These are phyloP conservation scores for Hydrangea macrophylla DNA, from an alignment of 148 eudicot genomes.

Conservation along the genomic window DNA sequence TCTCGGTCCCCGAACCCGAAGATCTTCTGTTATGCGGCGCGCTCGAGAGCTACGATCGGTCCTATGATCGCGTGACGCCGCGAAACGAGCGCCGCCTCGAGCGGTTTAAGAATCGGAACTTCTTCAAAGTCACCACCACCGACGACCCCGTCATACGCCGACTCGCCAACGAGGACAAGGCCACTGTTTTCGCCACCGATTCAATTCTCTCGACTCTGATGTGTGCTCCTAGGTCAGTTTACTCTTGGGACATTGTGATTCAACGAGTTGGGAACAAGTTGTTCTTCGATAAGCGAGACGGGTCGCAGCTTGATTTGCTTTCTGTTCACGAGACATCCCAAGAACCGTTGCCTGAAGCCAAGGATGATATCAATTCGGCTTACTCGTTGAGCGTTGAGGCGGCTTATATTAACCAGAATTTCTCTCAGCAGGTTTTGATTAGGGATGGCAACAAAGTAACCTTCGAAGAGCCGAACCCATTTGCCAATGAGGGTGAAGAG, in stretches of 20 bases:
- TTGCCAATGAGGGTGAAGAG: constrained; percentile 73
- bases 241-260: constrained; percentile 81
- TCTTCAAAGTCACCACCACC: constrained; percentile 69
- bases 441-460: constrained; percentile 58
- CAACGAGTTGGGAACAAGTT: constrained; percentile 79
- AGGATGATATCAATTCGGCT: constrained; percentile 76
- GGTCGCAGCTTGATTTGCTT: constrained; percentile 60
- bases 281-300: constrained; percentile 73
- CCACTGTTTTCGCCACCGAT: constrained; percentile 74
- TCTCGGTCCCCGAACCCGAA: constrained; percentile 62
- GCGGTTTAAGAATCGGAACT: constrained; percentile 61
- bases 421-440: constrained; percentile 71
- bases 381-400: constrained; percentile 71
- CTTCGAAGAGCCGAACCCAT: constrained; percentile 71
- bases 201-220: constrained; percentile 55
- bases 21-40: constrained; percentile 58
- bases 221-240: constrained; percentile 71
- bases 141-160: constrained; percentile 73
- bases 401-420: constrained; percentile 74
- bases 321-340: too few species aligned
- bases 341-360: too few species aligned
- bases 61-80: constrained; percentile 57
- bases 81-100: constrained; percentile 59
- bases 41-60: constrained; percentile 52
- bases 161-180: constrained; percentile 75